Base-by-base conservation (phyloP, 2,329 filamentous ascomycete species). In the Aspergillus calidoustus region DNA sequence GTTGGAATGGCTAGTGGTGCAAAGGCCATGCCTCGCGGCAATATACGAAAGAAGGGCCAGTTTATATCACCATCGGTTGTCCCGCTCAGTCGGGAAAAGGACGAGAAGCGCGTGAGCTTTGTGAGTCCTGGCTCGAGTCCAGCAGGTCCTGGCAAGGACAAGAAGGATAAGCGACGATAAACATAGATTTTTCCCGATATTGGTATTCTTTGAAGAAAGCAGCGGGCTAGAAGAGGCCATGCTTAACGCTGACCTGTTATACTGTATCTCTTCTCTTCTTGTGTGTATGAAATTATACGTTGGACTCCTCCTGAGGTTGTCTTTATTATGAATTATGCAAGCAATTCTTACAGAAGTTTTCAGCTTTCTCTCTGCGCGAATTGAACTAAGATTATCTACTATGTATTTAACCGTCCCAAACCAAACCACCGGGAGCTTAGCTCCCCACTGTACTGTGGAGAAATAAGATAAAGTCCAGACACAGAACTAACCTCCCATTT, bases 61-160 rank as follows among this genome's bases (percentile, higher is more conserved):
- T 66, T 69, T 38, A 66, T 74, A 15, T 66, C 69, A 48, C 64
- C 70, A 25, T 69, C 68, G 38, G 63, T 74, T 22, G 65, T 70
- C 4, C 63, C 71, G 7, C 62, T 75, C 54, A 71, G 69, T 15
- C 70, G 70, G 38, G 65, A 69, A 47, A 70, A 72, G 56, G 74
- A 78, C 28, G 74, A 75, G 60, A 74, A 74, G 60, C 78, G 71
- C 9, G 75, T 76, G 51, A 75, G 71, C 63, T 79, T 79, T 62
- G 71, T 72, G 25, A 75, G 69, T 60, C 72, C 77, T 8, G 70
- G 69, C 25, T 66, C 73, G n/a, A 74, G 72, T 46, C 64, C 72
- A 3, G 63, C 61, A 17, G 74, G 72, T 46, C 64, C 71, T 2
- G 63, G 63, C 17, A 72, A 75, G 50, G 46, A 66, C 13, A 74